Conservation (phyloP, 2,329 filamentous ascomycete species). For the Botrytis porri region DNA sequence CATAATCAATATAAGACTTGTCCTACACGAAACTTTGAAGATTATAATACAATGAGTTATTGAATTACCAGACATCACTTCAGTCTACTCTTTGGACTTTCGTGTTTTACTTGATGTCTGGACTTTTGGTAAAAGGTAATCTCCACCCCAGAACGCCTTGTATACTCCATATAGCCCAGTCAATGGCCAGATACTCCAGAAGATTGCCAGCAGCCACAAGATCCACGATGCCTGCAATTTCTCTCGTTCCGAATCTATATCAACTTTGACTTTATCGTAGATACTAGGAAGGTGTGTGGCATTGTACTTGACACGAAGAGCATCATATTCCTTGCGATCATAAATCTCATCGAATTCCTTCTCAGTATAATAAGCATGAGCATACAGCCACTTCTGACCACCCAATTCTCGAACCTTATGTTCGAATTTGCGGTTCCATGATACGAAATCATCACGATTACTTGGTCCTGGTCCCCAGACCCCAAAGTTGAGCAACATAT, state of each 20-base stretch:
- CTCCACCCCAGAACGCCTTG: constrained; percentile 29
- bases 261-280: constrained; percentile 66
- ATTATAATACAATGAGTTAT: background rate
- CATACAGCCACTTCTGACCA: constrained; percentile 84
- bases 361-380: constrained; percentile 76
- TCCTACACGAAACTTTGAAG: background rate
- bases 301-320: constrained; percentile 58
- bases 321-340: constrained; percentile 56
- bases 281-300: constrained; percentile 65
- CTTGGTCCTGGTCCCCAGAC: constrained; percentile 75
- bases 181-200: constrained; percentile 37
- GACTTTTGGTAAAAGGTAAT: constrained; percentile 32
- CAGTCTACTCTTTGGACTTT: background rate
- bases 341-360: constrained; percentile 67
- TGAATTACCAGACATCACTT: background rate
- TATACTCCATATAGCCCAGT: constrained; percentile 36
- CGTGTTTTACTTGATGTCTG: background rate
- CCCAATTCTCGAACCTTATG: constrained; percentile 63
- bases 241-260: constrained; percentile 41
- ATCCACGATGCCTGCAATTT: background rate
- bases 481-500: constrained; percentile 59
- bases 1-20: rapidly evolving
- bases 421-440: constrained; percentile 69
- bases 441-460: constrained; percentile 54
- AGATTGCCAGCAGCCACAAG: constrained; percentile 22